Evolutionary conservation across 2,329 filamentous ascomycete genomes (phyloP), one percentile per base, ranked within the genome.

Genomic region (Aspergillus ochraceoroseus): DNA sequence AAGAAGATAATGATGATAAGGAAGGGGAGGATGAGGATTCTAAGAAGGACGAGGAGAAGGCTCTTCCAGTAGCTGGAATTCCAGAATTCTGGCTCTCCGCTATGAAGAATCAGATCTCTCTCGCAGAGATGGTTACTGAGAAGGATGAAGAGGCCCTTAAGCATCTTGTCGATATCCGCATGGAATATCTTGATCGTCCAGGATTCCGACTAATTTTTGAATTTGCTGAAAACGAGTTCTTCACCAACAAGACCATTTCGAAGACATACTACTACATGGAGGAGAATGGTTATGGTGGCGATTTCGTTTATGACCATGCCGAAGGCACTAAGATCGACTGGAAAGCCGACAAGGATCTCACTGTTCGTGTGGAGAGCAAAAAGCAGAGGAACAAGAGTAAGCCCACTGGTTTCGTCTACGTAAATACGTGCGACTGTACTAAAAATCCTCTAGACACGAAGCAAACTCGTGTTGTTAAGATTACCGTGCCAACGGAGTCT

Each of bases 211-310:
- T 98, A 43, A 95, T 98, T 69, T 98, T 98, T 64, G 89, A 95
- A 62, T 98, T 98, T 56, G 77, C 81, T 42, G 83, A 90, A 62
- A 98, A 98, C 70, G 86, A 94, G 51, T 96, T 83, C 73, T 98
- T 98, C 79, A 85, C 81, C 67, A 96, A 98, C 79, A 95, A 94
- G 77, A 86, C 79, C 56, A 81, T 98, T 67, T 88, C 87, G 62
- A 98, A 98, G 80, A 95, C 90, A 44, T 98, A 98, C 73, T 96
- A 82, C 75, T 98, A 98, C 73, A 90, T 95, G 71, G 94, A 92
- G 63, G 92, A 98, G 78, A 95, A 85, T 59, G 92, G 92, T 44
- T 98, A 98, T 61, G 92, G 90, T 55, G 94, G 92, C 55, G 94
- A 98, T 68, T 98, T 96, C 72, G 96, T 98, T 70, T 98, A 98